phyloP scores from a whole-genome alignment of 2,329 filamentous ascomycete species.

The Hymenoscyphus albidus region DNA sequence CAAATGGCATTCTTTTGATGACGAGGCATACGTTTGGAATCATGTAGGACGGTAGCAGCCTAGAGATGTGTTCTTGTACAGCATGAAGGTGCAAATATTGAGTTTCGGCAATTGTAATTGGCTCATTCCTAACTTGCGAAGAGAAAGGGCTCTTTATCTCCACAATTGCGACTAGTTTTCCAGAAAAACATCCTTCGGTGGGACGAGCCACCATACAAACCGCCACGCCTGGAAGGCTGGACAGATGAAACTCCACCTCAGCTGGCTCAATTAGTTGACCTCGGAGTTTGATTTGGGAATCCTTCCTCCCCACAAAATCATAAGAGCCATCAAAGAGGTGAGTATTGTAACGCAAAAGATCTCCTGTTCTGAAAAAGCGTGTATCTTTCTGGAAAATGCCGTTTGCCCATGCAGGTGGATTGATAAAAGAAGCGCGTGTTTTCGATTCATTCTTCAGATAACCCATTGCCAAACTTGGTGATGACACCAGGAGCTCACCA shows the following conservation, averaged over 20 bases:
- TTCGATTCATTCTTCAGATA: constrained; percentile 25
- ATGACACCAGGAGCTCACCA: constrained; percentile 25
- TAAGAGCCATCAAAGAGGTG: neutral
- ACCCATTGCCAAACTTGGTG: constrained; percentile 20
- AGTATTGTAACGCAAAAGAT: neutral
- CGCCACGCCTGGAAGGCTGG: neutral
- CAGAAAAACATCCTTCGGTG: neutral
- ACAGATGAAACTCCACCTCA: neutral
- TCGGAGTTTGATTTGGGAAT: neutral
- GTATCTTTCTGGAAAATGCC: neutral
- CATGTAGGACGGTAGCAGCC: neutral
- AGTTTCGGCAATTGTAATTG: neutral
- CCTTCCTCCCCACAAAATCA: neutral
- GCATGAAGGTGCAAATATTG: neutral
- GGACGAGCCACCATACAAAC: neutral
- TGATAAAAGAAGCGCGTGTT: constrained; percentile 16
- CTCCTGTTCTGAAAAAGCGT: neutral
- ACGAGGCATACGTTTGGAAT: neutral
- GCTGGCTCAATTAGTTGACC: neutral
- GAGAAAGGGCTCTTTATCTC: neutral
- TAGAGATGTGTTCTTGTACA: neutral
- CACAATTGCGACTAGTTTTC: neutral
- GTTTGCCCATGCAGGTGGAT: constrained; percentile 13
- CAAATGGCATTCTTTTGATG: neutral
- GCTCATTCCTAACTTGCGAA: neutral